These are phyloP conservation scores for Torulaspora indica DNA, from an alignment of 805 yeast genomes.

Conservation along the genomic window DNA sequence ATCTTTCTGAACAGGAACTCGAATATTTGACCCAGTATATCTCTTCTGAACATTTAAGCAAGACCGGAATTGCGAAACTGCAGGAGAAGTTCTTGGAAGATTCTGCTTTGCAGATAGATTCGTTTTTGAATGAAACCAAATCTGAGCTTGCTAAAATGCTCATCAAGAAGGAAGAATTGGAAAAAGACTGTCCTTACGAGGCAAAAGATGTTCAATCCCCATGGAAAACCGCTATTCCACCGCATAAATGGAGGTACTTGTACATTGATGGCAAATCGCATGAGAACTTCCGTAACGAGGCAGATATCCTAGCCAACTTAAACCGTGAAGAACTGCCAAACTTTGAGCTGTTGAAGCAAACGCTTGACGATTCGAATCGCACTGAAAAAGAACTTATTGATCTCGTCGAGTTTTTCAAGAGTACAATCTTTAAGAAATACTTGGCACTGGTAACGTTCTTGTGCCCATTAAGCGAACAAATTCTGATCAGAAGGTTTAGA, in stretches of 20 bases:
- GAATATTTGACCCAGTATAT: conserved; percentile 51
- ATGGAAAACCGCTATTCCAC: conserved; percentile 90
- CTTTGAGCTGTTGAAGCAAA: conserved; percentile 38
- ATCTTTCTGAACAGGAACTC: conserved; percentile 41
- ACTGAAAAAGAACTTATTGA: conserved; percentile 42
- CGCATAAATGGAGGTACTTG: conserved; percentile 84
- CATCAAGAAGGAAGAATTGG: conserved; percentile 57
- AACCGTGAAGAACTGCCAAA: conserved; percentile 53
- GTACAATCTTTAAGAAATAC: conserved; percentile 66
- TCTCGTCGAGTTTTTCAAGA: conserved; percentile 54
- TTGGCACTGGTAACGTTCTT: conserved; percentile 57
- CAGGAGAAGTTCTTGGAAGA: conserved; percentile 55
- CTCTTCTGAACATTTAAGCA: conserved; percentile 47
- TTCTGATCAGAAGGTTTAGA: conserved; percentile 78
- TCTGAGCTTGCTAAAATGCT: conserved; percentile 44
- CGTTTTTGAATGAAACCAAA: conserved; percentile 55
- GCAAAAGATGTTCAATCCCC: conserved; percentile 57
- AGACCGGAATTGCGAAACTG: conserved; percentile 40
- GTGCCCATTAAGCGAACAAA: conserved; percentile 57
- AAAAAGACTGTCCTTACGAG: conserved; percentile 52
- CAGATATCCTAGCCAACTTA: conserved; percentile 29
- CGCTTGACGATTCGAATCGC: conserved; percentile 33
- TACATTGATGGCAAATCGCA: conserved; percentile 65
- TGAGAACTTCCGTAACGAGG: conserved; percentile 30
- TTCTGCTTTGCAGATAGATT: conserved; percentile 62